Percentiles rank a stretch among this genome's conserved stretches.
Evolutionary conservation across 2,329 filamentous ascomycete genomes (phyloP).

Genomic region (Clonostachys byssicola): DNA sequence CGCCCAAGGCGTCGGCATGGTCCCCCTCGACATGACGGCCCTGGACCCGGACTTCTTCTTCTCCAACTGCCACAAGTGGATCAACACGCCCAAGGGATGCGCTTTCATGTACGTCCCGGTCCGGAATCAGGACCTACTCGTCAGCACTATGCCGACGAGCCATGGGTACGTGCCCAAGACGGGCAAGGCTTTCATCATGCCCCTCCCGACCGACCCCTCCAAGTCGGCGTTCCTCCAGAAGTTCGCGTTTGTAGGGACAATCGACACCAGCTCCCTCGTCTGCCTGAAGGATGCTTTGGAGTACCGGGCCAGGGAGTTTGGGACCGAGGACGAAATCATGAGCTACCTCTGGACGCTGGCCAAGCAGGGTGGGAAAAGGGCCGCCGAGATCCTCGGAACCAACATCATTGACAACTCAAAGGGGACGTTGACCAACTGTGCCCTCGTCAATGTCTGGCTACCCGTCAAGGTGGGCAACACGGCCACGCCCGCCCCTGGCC

Average conservation of each 20-base stretch:
- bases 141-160: constrained; percentile 72
- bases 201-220: constrained; percentile 41
- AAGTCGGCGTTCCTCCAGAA: constrained; percentile 61
- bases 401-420: constrained; percentile 64
- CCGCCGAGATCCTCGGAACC: constrained; percentile 64
- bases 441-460: constrained; percentile 69
- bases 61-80: constrained; percentile 89
- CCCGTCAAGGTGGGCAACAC: constrained; percentile 46
- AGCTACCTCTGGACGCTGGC: constrained; percentile 61
- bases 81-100: constrained; percentile 74
- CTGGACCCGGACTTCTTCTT: constrained; percentile 83
- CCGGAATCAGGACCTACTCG: constrained; percentile 72
- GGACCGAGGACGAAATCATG: constrained; percentile 69
- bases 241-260: constrained; percentile 75
- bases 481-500: constrained; percentile 5
- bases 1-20: constrained; percentile 80
- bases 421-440: constrained; percentile 60
- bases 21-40: constrained; percentile 61
- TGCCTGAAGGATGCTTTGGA: constrained; percentile 67
- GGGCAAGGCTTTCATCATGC: constrained; percentile 13
- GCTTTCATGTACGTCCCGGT: constrained; percentile 76
- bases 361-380: constrained; percentile 53
- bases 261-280: constrained; percentile 68
- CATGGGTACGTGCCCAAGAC: constrained; percentile 63
- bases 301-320: constrained; percentile 65